phyloP scores from a whole-genome alignment of 2,329 filamentous ascomycete genomes.

The Paramyrothecium roridum region DNA sequence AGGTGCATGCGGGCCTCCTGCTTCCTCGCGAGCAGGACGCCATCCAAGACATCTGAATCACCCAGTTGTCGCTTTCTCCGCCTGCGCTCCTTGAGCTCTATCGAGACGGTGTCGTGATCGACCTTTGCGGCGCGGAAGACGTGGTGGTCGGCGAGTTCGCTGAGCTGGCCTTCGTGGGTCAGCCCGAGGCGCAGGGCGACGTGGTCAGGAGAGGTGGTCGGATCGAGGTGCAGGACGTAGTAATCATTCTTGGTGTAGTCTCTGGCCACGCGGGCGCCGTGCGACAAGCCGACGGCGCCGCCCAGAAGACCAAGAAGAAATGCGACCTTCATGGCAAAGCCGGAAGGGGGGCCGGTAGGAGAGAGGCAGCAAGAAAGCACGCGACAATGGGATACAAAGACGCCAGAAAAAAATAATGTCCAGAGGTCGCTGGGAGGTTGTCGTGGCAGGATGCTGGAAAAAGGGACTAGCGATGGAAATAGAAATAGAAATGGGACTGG shows the following conservation, averaged over 20 bases:
- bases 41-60: slow-evolving; percentile 61
- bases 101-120: slow-evolving; percentile 55
- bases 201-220: slow-evolving; percentile 60
- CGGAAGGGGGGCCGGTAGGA: slow-evolving; percentile 2
- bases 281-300: slow-evolving; percentile 42
- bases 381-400: neutral
- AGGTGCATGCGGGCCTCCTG: slow-evolving; percentile 51
- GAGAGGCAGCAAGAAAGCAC: neutral
- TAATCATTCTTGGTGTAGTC: slow-evolving; percentile 84
- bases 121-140: slow-evolving; percentile 74
- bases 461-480: too few relatives aligned
- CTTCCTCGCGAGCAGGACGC: slow-evolving; percentile 77
- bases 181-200: slow-evolving; percentile 73
- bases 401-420: neutral
- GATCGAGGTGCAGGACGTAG: slow-evolving; percentile 83
- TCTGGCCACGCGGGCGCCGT: slow-evolving; percentile 52
- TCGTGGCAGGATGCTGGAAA: neutral
- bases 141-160: slow-evolving; percentile 76
- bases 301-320: slow-evolving; percentile 52
- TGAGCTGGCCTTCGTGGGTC: slow-evolving; percentile 76
- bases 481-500: too few relatives aligned
- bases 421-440: neutral
- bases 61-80: slow-evolving; percentile 59
- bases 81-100: slow-evolving; percentile 49
- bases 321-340: slow-evolving; percentile 44